These are phyloP conservation scores for Panaeolus cyanescens DNA, from an alignment of 768 basidiomycete species.

Conservation along the genomic window DNA sequence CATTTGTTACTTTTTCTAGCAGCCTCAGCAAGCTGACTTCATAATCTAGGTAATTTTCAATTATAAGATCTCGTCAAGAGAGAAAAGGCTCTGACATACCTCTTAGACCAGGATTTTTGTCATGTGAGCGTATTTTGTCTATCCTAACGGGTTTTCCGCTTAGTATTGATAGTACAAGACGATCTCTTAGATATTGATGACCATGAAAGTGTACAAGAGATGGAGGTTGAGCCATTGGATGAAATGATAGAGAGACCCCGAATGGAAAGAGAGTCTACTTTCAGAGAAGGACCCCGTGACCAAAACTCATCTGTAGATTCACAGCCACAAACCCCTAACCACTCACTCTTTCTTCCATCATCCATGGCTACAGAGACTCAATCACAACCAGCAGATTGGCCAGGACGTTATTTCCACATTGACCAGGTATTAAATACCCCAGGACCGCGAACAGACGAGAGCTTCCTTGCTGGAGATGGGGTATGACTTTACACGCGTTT, in stretches of 20 bases:
- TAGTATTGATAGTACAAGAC: slow-evolving; percentile 86
- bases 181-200: slow-evolving; percentile 80
- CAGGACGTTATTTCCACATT: slow-evolving; percentile 74
- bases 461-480: slow-evolving; percentile 79
- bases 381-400: slow-evolving; percentile 38
- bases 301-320: slow-evolving; percentile 14
- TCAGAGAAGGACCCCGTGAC: slow-evolving; percentile 8
- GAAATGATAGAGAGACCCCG: slow-evolving; percentile 7
- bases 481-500: slow-evolving; percentile 42
- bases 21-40: slow-evolving; percentile 89
- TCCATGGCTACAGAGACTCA: slow-evolving; percentile 20
- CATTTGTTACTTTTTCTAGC: slow-evolving; percentile 91
- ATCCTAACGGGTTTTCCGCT: slow-evolving; percentile 86
- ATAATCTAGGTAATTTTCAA: slow-evolving; percentile 58
- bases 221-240: slow-evolving; percentile 42
- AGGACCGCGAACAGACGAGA: slow-evolving; percentile 88
- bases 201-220: slow-evolving; percentile 67
- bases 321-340: slow-evolving; percentile 1
- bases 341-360: slow-evolving; percentile 1
- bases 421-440: slow-evolving; percentile 84
- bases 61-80: background rate
- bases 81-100: slow-evolving; percentile 43
- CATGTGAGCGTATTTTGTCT: slow-evolving; percentile 85
- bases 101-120: slow-evolving; percentile 94
- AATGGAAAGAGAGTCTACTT: slow-evolving; percentile 12